Conservation (phyloP, 176 grass and related monocot species). For the Panicum miliaceum region DNA sequence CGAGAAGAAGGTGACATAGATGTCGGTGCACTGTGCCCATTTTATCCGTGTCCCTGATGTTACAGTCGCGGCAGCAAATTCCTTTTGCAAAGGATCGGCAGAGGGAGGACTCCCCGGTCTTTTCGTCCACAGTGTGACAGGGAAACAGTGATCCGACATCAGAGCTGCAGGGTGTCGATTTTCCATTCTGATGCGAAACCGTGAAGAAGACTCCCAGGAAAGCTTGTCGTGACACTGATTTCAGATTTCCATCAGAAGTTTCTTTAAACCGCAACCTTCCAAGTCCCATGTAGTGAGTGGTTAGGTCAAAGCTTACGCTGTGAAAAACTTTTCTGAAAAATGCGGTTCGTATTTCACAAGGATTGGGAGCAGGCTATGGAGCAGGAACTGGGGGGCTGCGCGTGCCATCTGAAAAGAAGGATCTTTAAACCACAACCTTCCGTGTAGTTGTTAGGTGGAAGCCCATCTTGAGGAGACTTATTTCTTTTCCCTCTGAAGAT, state of each 20-base stretch:
- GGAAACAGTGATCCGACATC: neutral
- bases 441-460: neutral
- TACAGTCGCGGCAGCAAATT: slow-evolving; percentile 19
- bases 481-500: neutral
- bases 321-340: neutral
- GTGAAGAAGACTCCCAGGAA: neutral
- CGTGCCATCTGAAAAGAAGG: neutral
- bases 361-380: neutral
- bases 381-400: neutral
- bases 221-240: neutral
- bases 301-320: neutral
- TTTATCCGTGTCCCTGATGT: slow-evolving; percentile 28
- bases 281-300: neutral
- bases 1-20: neutral
- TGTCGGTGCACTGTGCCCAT: slow-evolving; percentile 30
- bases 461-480: neutral
- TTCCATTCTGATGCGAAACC: slow-evolving; percentile 1
- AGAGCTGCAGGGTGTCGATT: neutral
- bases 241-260: neutral
- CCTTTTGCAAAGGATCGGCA: slow-evolving; percentile 17
- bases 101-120: neutral
- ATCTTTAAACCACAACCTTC: slow-evolving; percentile 5
- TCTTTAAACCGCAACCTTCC: slow-evolving; percentile 25
- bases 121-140: neutral
- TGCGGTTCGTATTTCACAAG: neutral